Percentiles rank a stretch among this genome's conserved stretches.
These are phyloP conservation scores for Coemansia aciculifera DNA, from an alignment of 192 early-diverging fungal genomes.

Conservation along the genomic window DNA sequence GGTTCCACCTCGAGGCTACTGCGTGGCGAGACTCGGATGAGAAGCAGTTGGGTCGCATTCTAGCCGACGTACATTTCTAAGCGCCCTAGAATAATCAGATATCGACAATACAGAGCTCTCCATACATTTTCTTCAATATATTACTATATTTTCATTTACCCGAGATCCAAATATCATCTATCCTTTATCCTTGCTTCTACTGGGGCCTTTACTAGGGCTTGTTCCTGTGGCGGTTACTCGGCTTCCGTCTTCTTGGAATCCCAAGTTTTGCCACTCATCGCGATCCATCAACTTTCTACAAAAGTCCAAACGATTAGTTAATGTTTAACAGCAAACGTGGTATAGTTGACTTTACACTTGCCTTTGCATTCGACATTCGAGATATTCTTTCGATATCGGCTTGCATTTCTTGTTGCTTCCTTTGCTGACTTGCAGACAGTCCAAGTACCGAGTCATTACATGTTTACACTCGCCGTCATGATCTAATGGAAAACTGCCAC, in stretches of 20 bases:
- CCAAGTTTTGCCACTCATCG: constrained; percentile 55
- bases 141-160: not conserved
- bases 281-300: constrained; percentile 53
- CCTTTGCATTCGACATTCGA: constrained; percentile 90
- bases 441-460: constrained; percentile 78
- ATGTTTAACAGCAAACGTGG: not conserved
- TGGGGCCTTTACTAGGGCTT: not conserved
- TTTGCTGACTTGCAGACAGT: constrained; percentile 71
- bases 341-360: constrained; percentile 9
- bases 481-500: constrained; percentile 90
- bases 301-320: too few species aligned
- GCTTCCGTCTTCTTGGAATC: constrained; percentile 36
- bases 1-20: constrained; percentile 50
- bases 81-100: not conserved
- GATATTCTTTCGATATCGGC: constrained; percentile 72
- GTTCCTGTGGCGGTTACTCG: not conserved
- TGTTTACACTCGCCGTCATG: constrained; percentile 81
- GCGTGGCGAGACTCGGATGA: constrained; percentile 48
- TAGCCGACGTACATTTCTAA: constrained; percentile 44
- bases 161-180: not conserved
- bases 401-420: constrained; percentile 73
- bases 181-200: not conserved
- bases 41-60: constrained; percentile 49
- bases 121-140: not conserved
- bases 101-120: not conserved